Evolutionary conservation across 2,329 filamentous ascomycete species (phyloP).

Genomic region (Niveomyces coronatus): DNA sequence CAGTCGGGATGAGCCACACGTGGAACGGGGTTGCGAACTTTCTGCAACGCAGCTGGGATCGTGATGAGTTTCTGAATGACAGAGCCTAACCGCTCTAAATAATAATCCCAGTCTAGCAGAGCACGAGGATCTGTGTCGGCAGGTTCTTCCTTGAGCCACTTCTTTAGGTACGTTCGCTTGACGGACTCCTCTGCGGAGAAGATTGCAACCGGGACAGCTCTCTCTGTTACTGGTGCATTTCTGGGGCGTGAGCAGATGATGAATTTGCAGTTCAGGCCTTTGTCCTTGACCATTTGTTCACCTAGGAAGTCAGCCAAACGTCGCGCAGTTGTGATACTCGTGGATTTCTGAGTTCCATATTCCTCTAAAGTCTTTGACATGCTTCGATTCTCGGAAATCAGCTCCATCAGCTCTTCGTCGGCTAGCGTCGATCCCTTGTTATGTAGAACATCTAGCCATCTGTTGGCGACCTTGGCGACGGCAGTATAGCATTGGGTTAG

Average conservation of each 20-base stretch:
- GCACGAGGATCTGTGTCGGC: constrained; percentile 80
- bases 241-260: constrained; percentile 86
- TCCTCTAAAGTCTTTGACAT: constrained; percentile 97
- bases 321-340: constrained; percentile 96
- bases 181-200: constrained; percentile 87
- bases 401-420: constrained; percentile 93
- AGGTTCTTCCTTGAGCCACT: constrained; percentile 93
- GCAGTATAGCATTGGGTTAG: constrained; percentile 81
- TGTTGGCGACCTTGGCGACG: constrained; percentile 89
- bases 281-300: constrained; percentile 99
- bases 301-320: constrained; percentile 92
- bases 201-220: constrained; percentile 90
- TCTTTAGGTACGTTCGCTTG: constrained; percentile 81
- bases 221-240: constrained; percentile 85
- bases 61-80: constrained; percentile 99
- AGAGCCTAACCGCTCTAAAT: constrained; percentile 86
- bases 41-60: constrained; percentile 92
- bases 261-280: constrained; percentile 98
- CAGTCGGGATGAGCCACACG: constrained; percentile 92
- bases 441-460: constrained; percentile 92
- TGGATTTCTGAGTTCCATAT: constrained; percentile 92
- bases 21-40: constrained; percentile 87
- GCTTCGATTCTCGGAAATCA: constrained; percentile 99
- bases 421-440: constrained; percentile 81
- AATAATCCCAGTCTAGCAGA: constrained; percentile 95